These are phyloP conservation scores for Aspergillus awamori DNA, from an alignment of 2,329 filamentous ascomycete genomes.

Conservation along the genomic window DNA sequence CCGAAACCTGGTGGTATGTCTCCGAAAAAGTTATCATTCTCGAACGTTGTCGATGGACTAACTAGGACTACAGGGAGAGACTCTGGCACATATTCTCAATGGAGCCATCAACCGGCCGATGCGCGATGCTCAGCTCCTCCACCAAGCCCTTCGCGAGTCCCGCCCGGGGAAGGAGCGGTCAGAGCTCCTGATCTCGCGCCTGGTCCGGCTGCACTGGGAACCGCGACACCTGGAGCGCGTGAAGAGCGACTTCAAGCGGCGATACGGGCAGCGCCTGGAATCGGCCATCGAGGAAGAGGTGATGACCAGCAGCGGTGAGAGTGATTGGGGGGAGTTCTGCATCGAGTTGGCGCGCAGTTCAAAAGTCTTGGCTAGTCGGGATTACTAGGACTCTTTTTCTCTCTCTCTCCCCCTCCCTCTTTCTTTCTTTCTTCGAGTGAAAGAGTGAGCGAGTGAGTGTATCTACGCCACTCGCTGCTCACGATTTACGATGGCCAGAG, in stretches of 20 bases:
- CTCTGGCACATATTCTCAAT: slow-evolving; percentile 92
- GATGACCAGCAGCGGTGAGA: slow-evolving; percentile 52
- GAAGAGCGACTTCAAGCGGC: slow-evolving; percentile 76
- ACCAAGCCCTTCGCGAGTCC: slow-evolving; percentile 82
- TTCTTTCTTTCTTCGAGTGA: too few relatives aligned
- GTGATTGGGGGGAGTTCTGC: slow-evolving; percentile 76
- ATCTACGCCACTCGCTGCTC: neutral
- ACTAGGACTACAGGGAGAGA: slow-evolving; percentile 70
- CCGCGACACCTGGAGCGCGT: slow-evolving; percentile 76
- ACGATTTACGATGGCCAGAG: neutral
- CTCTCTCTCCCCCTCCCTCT: too few relatives aligned
- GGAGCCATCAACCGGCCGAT: slow-evolving; percentile 95
- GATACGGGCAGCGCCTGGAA: slow-evolving; percentile 74
- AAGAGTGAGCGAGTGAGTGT: neutral
- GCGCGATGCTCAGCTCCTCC: slow-evolving; percentile 84
- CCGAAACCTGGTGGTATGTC: slow-evolving; percentile 84
- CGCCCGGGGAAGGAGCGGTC: slow-evolving; percentile 72
- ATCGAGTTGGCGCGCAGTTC: slow-evolving; percentile 58
- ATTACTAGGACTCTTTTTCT: too few relatives aligned
- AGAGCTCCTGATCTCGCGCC: slow-evolving; percentile 82
- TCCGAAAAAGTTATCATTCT: neutral
- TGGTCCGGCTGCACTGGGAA: slow-evolving; percentile 94
- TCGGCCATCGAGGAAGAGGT: slow-evolving; percentile 78
- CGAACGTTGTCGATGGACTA: neutral
- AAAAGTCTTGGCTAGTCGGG: slow-evolving; percentile 19